Conservation (phyloP, 2,329 filamentous ascomycete genomes). For the Cladosporium sp. region DNA sequence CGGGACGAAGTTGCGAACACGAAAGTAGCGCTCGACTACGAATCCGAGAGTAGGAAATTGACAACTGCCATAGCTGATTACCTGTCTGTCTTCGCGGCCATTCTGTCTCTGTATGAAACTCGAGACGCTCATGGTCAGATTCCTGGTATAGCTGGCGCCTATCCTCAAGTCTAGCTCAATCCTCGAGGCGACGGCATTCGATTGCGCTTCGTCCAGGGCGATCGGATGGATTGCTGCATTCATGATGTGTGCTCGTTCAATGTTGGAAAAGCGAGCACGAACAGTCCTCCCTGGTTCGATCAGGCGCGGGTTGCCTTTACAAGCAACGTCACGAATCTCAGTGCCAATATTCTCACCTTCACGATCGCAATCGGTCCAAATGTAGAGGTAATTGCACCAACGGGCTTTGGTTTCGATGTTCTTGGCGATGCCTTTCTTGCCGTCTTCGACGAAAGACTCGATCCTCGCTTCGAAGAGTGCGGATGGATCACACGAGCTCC, state of each 20-base stretch:
- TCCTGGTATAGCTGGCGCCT: slow-evolving; percentile 85
- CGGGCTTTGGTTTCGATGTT: slow-evolving; percentile 81
- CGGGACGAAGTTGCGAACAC: slow-evolving; percentile 87
- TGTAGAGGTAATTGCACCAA: slow-evolving; percentile 71
- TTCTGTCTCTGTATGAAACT: slow-evolving; percentile 59
- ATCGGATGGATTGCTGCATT: slow-evolving; percentile 74
- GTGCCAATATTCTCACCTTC: slow-evolving; percentile 95
- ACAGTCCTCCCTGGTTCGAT: slow-evolving; percentile 58
- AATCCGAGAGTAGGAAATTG: slow-evolving; percentile 97
- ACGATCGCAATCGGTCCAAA: slow-evolving; percentile 98
- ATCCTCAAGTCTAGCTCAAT: slow-evolving; percentile 93
- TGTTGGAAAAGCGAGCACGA: slow-evolving; percentile 90
- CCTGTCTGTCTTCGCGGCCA: slow-evolving; percentile 65
- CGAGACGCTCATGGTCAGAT: slow-evolving; percentile 76
- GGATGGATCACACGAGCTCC: slow-evolving; percentile 75
- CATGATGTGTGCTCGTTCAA: slow-evolving; percentile 88
- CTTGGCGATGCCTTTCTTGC: slow-evolving; percentile 73
- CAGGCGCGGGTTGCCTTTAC: slow-evolving; percentile 66
- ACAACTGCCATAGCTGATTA: slow-evolving; percentile 58
- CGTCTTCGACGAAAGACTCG: slow-evolving; percentile 61
- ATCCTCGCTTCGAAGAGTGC: slow-evolving; percentile 79
- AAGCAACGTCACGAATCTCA: slow-evolving; percentile 80
- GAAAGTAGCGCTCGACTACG: slow-evolving; percentile 92
- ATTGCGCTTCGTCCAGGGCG: slow-evolving; percentile 76
- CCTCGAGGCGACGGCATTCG: slow-evolving; percentile 79